These are phyloP conservation scores for Phytophthora agathidicida DNA, from an alignment of 352 stramenopile species.

Conservation along the genomic window DNA sequence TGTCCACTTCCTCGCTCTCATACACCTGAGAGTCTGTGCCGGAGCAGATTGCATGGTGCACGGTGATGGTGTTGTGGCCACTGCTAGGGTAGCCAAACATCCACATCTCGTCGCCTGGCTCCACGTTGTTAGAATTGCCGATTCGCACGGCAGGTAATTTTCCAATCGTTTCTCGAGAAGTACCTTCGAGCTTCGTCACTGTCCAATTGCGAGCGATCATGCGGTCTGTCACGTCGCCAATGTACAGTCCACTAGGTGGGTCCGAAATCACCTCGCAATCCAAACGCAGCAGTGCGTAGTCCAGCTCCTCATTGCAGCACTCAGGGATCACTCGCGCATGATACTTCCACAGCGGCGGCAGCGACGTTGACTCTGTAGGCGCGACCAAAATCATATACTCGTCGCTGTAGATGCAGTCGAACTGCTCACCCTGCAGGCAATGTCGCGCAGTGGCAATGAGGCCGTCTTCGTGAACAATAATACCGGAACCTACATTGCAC, in stretches of 20 bases:
- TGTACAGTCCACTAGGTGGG: constrained; percentile 86
- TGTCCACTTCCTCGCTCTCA: constrained; percentile 83
- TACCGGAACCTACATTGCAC: constrained; percentile 87
- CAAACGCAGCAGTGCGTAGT: constrained; percentile 84
- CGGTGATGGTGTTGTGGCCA: constrained; percentile 90
- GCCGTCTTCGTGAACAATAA: constrained; percentile 85
- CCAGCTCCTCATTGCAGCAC: constrained; percentile 84
- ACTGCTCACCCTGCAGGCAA: constrained; percentile 84
- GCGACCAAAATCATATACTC: constrained; percentile 90
- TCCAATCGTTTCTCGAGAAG: constrained; percentile 65
- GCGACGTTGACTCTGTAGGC: constrained; percentile 80
- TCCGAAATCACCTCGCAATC: constrained; percentile 88
- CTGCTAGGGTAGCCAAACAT: constrained; percentile 92
- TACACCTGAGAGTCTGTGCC: constrained; percentile 89
- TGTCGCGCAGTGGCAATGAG: constrained; percentile 83
- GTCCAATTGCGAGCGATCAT: constrained; percentile 87
- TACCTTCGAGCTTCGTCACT: constrained; percentile 81
- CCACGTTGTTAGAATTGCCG: constrained; percentile 89
- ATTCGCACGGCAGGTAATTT: constrained; percentile 83
- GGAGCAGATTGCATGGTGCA: constrained; percentile 90
- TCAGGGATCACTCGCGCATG: constrained; percentile 81
- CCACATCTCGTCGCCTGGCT: constrained; percentile 90
- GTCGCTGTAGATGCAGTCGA: constrained; percentile 88
- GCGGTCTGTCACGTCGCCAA: constrained; percentile 87
- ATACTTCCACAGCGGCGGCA: constrained; percentile 86